These are phyloP conservation scores for Eucalyptus sp. DNA, from an alignment of 345 rosid genomes.

Conservation along the genomic window DNA sequence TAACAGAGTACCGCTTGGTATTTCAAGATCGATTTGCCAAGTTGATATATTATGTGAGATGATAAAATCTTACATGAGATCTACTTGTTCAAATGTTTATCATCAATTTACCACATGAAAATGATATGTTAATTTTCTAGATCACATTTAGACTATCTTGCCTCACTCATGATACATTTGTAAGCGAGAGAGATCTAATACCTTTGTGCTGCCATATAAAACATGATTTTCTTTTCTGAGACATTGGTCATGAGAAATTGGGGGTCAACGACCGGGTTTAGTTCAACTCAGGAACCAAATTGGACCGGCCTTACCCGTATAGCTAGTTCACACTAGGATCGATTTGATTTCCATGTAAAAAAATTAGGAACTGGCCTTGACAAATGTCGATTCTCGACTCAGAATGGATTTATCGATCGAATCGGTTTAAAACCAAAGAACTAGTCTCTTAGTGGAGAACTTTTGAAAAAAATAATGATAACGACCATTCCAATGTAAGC, in stretches of 20 bases:
- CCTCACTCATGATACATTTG: neutral
- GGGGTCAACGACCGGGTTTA: neutral
- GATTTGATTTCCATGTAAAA: neutral
- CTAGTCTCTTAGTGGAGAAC: neutral
- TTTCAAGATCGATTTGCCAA: neutral
- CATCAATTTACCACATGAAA: neutral
- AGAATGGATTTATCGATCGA: neutral
- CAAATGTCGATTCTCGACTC: neutral
- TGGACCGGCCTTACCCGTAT: neutral
- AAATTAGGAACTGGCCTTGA: neutral
- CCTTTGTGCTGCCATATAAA: neutral
- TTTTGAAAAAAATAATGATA: neutral
- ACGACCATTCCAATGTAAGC: rapidly evolving
- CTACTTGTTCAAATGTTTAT: neutral
- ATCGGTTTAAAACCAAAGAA: neutral
- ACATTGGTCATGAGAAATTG: neutral
- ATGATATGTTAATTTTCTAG: neutral
- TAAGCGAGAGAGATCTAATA: neutral
- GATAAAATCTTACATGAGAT: neutral
- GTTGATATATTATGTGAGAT: neutral
- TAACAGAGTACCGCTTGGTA: neutral
- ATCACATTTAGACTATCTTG: neutral
- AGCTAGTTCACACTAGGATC: neutral
- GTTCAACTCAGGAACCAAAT: neutral
- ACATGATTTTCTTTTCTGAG: neutral